Percentiles rank a stretch among this genome's conserved stretches.
Evolutionary conservation across 495 filamentous ascomycete species (phyloP).

Genomic region (Pseudevernia furfuracea): DNA sequence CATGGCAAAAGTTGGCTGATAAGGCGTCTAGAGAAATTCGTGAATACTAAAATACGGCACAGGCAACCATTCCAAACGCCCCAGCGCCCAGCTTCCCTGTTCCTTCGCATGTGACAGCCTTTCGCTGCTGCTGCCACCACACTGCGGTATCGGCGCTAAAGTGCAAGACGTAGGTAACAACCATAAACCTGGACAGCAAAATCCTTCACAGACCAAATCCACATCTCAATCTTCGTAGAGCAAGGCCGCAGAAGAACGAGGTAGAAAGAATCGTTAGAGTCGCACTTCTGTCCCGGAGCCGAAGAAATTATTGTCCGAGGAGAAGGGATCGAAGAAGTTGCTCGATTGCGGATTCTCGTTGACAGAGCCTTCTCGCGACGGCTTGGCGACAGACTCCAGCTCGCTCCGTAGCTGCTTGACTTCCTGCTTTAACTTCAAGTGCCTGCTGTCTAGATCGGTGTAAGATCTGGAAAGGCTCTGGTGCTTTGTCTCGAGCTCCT

Average conservation of each 20-base stretch:
- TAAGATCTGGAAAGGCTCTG: conserved; percentile 24
- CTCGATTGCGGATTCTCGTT: background rate
- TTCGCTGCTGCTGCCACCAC: background rate
- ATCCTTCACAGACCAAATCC: background rate
- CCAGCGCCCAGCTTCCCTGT: conserved; percentile 5
- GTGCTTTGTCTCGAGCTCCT: conserved; percentile 33
- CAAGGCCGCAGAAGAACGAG: background rate
- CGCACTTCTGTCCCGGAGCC: conserved; percentile 5
- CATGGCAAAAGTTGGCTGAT: too few species aligned
- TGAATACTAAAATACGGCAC: too few species aligned
- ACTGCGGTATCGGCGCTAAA: conserved; percentile 3
- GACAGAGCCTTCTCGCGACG: conserved; percentile 20
- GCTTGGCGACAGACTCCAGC: conserved; percentile 23
- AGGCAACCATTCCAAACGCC: conserved; percentile 6
- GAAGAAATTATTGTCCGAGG: conserved; percentile 16
- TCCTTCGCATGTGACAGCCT: conserved; percentile 1
- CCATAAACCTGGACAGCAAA: background rate
- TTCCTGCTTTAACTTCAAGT: conserved; percentile 23
- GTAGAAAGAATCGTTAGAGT: background rate
- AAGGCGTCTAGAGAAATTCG: too few species aligned
- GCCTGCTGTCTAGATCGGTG: conserved; percentile 22
- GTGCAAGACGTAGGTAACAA: background rate
- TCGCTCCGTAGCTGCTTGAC: conserved; percentile 26
- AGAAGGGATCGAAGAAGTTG: conserved; percentile 20
- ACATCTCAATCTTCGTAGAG: background rate